Percentiles rank a stretch among this genome's conserved stretches.
Evolutionary conservation across 1,284 basidiomycete genomes (phyloP).

Genomic region (Apiotrichum montevideense): DNA sequence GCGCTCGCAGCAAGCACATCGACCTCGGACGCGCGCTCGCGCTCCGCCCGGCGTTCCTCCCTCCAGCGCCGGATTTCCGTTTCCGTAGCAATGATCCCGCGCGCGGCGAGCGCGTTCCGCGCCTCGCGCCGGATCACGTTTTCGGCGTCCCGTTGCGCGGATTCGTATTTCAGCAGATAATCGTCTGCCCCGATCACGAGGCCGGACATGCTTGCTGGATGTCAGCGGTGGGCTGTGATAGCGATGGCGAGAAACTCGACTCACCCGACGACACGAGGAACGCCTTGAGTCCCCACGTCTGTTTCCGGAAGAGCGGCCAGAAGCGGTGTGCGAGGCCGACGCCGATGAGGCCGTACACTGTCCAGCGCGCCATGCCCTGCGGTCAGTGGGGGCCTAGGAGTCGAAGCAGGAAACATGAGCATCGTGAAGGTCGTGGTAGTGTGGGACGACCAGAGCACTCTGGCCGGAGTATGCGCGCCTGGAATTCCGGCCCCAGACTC

Average conservation of each 20-base stretch:
- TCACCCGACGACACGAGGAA: slow-evolving; percentile 50
- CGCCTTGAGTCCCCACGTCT: slow-evolving; percentile 72
- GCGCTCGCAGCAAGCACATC: not conserved
- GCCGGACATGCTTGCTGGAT: slow-evolving; percentile 59
- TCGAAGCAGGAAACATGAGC: not conserved
- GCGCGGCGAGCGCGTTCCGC: slow-evolving; percentile 62
- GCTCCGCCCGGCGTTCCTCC: slow-evolving; percentile 47
- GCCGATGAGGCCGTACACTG: slow-evolving; percentile 56
- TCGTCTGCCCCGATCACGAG: slow-evolving; percentile 68
- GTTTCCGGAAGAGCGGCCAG: slow-evolving; percentile 73
- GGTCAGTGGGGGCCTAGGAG: not conserved
- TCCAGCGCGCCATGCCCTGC: slow-evolving; percentile 59
- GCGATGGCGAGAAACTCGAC: not conserved
- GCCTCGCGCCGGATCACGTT: slow-evolving; percentile 65
- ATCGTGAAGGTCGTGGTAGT: not conserved
- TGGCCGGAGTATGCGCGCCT: too few species aligned
- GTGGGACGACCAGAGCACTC: not conserved
- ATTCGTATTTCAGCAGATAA: slow-evolving; percentile 66
- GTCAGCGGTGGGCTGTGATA: not conserved
- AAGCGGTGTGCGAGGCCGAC: slow-evolving; percentile 63
- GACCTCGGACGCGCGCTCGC: slow-evolving; percentile 4
- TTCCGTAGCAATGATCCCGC: slow-evolving; percentile 65
- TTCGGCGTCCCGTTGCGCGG: slow-evolving; percentile 59
- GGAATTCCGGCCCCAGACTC: too few species aligned
- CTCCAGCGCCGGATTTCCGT: slow-evolving; percentile 76